Evolutionary conservation across 2,329 filamentous ascomycete genomes (phyloP), one percentile per base, ranked within the genome.

Genomic region (Tolypocladium guangdongense): DNA sequence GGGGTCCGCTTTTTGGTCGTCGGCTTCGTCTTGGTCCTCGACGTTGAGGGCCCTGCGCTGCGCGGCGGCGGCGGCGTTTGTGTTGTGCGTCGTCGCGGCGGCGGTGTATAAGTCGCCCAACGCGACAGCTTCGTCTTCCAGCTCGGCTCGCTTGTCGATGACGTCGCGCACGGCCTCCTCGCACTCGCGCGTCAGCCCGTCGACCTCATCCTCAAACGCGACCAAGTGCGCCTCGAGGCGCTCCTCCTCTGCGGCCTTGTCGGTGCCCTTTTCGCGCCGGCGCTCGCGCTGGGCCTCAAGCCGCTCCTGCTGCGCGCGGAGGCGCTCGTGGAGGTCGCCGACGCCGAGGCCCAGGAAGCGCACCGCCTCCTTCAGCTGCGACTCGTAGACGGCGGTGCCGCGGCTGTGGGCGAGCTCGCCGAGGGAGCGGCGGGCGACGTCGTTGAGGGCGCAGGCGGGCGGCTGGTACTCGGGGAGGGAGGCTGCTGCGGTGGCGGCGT

Each of bases 401-500:
- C 70, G 71, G 43, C 66, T 69, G 53, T 67, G 69, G 41, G 71
- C 67, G 6, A 82, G 64, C 30, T 75, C 69, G 51, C 66, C 61
- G 3, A 81, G 68, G 3, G 67, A 66, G 22, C 66, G 67, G 51
- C 70, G 67, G 10, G 69, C 68, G 7, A 55, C 53, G 14, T 69
- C 64, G 53, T 70, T 68, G 56, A 81, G 72, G 7, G 75, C 71
- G 54, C 69, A 75, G 11, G 67, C 62, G 8, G 74, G 77, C 3
- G 74, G 68, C 54, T 82, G 69, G 65, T 82, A 81, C 2, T 68
- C 66, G 2, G 78, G 78, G n/a, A 80, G 64, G 45, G 58, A 32
- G 6, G 58, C 37, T 27, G 62, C 52, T 41, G 56, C 45, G 43
- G 55, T 38, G 45, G 56, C 45, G 27, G 57, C 49, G 22, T 41